A percentile compares a stretch with the other conserved stretches of the same genome.
Conservation (phyloP, 352 stramenopile species). For the Phytopythium delawarense region DNA sequence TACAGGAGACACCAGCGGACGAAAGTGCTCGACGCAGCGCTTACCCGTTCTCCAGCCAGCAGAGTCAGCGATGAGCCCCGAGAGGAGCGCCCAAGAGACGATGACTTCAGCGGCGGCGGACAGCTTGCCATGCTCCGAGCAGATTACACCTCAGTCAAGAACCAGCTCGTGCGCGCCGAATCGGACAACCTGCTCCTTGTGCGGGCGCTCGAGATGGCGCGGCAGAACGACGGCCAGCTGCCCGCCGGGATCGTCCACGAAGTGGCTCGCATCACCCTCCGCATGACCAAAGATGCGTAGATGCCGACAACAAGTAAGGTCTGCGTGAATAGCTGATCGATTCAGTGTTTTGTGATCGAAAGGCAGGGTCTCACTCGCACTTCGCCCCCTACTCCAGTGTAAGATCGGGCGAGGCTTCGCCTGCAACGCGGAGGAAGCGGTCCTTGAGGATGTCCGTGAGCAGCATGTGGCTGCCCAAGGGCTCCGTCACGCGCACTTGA, state of each 20-base stretch:
- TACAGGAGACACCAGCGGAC: constrained; percentile 29
- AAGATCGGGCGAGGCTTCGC: constrained; percentile 20
- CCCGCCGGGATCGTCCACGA: constrained; percentile 45
- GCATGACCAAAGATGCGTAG: constrained; percentile 16
- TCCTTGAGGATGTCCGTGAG: constrained; percentile 64
- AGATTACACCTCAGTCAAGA: constrained; percentile 47
- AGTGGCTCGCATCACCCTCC: constrained; percentile 50
- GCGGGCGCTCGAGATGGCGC: constrained; percentile 53
- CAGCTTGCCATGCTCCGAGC: constrained; percentile 37
- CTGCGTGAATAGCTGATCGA: background rate
- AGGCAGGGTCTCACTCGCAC: no score
- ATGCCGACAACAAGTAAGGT: background rate
- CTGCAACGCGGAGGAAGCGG: constrained; percentile 40
- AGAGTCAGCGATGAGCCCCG: constrained; percentile 4
- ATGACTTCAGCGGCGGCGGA: constrained; percentile 13
- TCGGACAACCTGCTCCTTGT: constrained; percentile 62
- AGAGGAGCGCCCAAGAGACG: constrained; percentile 3
- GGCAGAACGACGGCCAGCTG: constrained; percentile 47
- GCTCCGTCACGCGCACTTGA: constrained; percentile 56
- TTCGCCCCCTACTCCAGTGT: constrained; percentile 12
- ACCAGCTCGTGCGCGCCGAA: constrained; percentile 55
- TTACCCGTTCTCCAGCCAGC: constrained; percentile 8
- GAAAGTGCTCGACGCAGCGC: constrained; percentile 28
- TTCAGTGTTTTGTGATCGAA: background rate
- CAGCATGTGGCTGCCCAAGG: constrained; percentile 57